Evolutionary conservation across 441 rosid species (phyloP).

Genomic region (Euphorbia schlechtendalii): DNA sequence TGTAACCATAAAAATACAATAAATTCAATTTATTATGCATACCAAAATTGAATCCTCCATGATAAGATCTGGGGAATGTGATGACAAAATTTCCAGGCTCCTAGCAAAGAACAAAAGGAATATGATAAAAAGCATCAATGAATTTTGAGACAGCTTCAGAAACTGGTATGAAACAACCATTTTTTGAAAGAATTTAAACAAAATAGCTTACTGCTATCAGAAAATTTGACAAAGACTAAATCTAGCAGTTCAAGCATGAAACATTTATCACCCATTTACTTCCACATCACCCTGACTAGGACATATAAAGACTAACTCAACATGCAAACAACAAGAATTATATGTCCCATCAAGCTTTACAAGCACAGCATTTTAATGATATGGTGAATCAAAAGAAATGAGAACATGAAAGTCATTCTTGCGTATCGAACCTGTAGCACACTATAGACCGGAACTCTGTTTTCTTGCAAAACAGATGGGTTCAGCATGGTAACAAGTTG

Average conservation of each 20-base stretch:
- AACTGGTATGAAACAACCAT: background rate
- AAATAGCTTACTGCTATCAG: background rate
- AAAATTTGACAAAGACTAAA: background rate
- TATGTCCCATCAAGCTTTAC: background rate
- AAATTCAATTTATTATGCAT: conserved; percentile 24
- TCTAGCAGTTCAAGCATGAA: conserved; percentile 3
- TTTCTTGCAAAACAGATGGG: conserved; percentile 85
- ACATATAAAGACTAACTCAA: background rate
- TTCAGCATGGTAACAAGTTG: conserved; percentile 95
- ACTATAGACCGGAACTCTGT: conserved; percentile 81
- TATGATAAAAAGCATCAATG: conserved; percentile 8
- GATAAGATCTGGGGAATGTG: conserved; percentile 95
- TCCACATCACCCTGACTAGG: background rate
- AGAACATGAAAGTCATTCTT: conserved; percentile 11
- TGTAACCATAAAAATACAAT: conserved; percentile 13
- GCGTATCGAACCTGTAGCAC: conserved; percentile 70
- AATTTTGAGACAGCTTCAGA: background rate
- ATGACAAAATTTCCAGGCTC: conserved; percentile 97
- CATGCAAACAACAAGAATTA: background rate
- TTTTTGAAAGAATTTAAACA: background rate
- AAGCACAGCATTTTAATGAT: background rate
- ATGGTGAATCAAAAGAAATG: background rate
- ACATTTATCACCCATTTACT: background rate
- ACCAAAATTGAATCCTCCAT: conserved; percentile 98
- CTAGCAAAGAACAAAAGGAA: conserved; percentile 35